Evolutionary conservation across 169 alveolate species (phyloP).

Genomic region (Plasmodium blacklocki): DNA sequence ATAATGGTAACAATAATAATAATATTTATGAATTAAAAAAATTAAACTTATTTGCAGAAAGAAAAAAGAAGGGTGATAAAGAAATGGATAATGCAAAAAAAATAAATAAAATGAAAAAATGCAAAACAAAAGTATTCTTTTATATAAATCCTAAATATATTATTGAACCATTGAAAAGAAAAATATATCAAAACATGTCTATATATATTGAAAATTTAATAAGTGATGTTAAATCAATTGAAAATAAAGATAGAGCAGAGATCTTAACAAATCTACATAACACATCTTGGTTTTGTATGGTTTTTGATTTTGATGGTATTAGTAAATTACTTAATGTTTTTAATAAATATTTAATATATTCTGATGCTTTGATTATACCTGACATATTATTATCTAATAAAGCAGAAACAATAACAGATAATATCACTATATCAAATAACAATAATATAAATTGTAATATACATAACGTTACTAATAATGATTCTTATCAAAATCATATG

Average conservation of each 20-base stretch:
- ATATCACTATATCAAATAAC: not conserved
- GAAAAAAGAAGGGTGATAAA: constrained; percentile 13
- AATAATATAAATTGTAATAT: not conserved
- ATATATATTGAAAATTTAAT: constrained; percentile 70
- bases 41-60: constrained; percentile 26
- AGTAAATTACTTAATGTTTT: constrained; percentile 64
- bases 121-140: constrained; percentile 53
- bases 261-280: constrained; percentile 40
- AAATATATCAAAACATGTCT: constrained; percentile 69
- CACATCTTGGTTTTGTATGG: constrained; percentile 72
- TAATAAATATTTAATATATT: constrained; percentile 68
- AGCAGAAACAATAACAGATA: not conserved
- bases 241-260: constrained; percentile 66
- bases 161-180: constrained; percentile 63
- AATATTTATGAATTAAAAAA: constrained; percentile 37
- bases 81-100: not conserved
- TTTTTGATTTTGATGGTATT: constrained; percentile 70
- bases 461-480: too few species aligned
- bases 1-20: not conserved
- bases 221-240: constrained; percentile 53
- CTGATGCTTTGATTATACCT: constrained; percentile 65
- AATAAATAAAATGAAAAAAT: constrained; percentile 10
- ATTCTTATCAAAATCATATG: too few species aligned
- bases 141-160: constrained; percentile 71
- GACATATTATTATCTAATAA: constrained; percentile 35